Evolutionary conservation across 2,329 filamentous ascomycete species (phyloP), one percentile per base, ranked within the genome.

Genomic region (Scedosporium aurantiacum): DNA sequence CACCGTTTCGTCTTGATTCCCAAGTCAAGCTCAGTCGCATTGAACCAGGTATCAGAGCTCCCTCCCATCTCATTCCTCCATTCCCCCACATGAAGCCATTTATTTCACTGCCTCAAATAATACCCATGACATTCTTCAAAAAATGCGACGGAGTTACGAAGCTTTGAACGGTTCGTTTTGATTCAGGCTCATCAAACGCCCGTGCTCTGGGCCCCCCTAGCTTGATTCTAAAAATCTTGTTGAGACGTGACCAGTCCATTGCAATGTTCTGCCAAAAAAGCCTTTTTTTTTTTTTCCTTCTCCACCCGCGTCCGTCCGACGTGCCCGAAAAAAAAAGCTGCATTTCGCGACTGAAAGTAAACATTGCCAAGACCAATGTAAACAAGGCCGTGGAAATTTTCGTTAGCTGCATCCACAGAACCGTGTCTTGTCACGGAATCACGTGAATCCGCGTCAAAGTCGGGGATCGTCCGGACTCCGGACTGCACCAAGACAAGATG

Each of bases 321-420:
- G 32, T 37, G 32, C 32, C 32, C 32, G 23, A 7, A 3, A 12
- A 23, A 23, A 55, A 23, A 28, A 27, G 14, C 18, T 28, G 50
- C 21, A 55, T 23, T 55, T 55, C 27, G 23, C 50, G 50, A 14
- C 23, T 10, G n/a, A 40, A 57, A 57, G 54, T 57, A 57, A 57
- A 57, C 54, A 57, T 7, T 37, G 54, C 54, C 54, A 57, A 57
- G 54, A 18, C 27, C 8, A 57, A 57, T 57, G 54, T 57, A 57
- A 57, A 57, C 27, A 57, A 57, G 43, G 10, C 4, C 8, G 50
- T 54, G 18, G 23, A 54, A 47, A 47, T 7, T 47, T 47, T 47
- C 10, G 43, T 16, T 47, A 47, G 43, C n/a, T 47, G 18, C 43
- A n/a, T 47, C 16, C n/a, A 18, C 18, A 7, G 5, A 10, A 21